Base-by-base conservation (phyloP, 306 rosid genomes). In the Vachellia pachyceras region DNA sequence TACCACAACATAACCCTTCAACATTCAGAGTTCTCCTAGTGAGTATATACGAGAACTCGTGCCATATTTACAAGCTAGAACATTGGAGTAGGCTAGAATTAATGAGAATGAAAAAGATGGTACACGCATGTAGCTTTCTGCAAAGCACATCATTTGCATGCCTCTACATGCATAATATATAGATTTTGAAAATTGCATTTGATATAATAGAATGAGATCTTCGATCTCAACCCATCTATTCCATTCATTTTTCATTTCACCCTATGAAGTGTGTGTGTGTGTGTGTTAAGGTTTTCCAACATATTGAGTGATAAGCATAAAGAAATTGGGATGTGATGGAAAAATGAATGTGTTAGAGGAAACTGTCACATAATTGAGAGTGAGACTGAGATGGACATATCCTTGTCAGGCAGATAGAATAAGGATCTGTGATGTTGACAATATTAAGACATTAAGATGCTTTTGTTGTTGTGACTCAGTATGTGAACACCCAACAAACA, bases 1-100 rank as follows among this genome's bases (percentile, higher is more conserved):
- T n/a, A n/a, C n/a, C n/a, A n/a, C n/a, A n/a, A n/a, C n/a, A 47
- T 9, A 47, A 47, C 37, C 79, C 65, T 76, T 18, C 13, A 70
- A 69, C 79, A 79, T 76, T 55, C n/a, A 57, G 33, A 79, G 33
- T 73, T 49, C 44, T 66, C 5, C 7, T 22, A 10, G 1, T 17
- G 45, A 10, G 25, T 9, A 35, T 61, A 69, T 1, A 25, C 7
- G 37, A 64, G 47, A 73, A 46, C 18, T n/a, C 23, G n/a, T n/a
- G 29, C 12, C 60, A 52, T 52, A n/a, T 18, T 52, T 52, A 5
- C 22, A 50, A 50, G 57, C 17, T 52, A 52, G 61, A 55, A 55
- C 61, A 55, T 55, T 6, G 29, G 10, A 55, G 29, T 55, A 20
- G 54, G n/a, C 54, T 13, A 47, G 54, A 4, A 29, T 29, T 29